phyloP scores from a whole-genome alignment of 345 rosid genomes.

The Nasturtium officinale region DNA sequence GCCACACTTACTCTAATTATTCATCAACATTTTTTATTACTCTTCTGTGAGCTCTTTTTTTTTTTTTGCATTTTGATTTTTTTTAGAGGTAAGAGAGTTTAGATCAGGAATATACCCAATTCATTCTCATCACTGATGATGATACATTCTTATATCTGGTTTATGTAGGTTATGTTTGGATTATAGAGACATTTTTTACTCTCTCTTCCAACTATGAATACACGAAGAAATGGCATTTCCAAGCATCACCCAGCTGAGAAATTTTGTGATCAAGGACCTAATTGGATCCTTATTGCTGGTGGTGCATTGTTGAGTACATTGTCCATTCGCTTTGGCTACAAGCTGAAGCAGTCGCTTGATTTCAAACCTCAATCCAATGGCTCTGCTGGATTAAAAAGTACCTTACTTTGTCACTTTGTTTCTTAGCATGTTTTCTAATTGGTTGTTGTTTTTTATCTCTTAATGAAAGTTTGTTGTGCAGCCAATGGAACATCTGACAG shows the following conservation, averaged over 20 bases:
- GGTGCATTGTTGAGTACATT: slow-evolving; percentile 93
- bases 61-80: too few species aligned
- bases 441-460: slow-evolving; percentile 8
- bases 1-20: background rate
- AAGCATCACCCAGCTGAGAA: slow-evolving; percentile 60
- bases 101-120: background rate
- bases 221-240: slow-evolving; percentile 49
- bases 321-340: slow-evolving; percentile 88
- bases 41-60: background rate
- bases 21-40: background rate
- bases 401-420: background rate
- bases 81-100: slow-evolving; percentile 4
- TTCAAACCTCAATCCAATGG: slow-evolving; percentile 57
- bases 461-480: slow-evolving; percentile 24
- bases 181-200: slow-evolving; percentile 44
- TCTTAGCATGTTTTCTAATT: background rate
- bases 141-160: slow-evolving; percentile 20
- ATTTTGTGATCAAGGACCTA: slow-evolving; percentile 62
- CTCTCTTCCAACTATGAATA: slow-evolving; percentile 71
- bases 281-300: slow-evolving; percentile 93
- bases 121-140: background rate
- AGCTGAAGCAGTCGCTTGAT: slow-evolving; percentile 77
- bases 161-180: slow-evolving; percentile 63
- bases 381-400: slow-evolving; percentile 52
- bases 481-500: slow-evolving; percentile 41